Conservation (phyloP, 2,329 filamentous ascomycete genomes). For the Scopulariopsis brevicaulis region DNA sequence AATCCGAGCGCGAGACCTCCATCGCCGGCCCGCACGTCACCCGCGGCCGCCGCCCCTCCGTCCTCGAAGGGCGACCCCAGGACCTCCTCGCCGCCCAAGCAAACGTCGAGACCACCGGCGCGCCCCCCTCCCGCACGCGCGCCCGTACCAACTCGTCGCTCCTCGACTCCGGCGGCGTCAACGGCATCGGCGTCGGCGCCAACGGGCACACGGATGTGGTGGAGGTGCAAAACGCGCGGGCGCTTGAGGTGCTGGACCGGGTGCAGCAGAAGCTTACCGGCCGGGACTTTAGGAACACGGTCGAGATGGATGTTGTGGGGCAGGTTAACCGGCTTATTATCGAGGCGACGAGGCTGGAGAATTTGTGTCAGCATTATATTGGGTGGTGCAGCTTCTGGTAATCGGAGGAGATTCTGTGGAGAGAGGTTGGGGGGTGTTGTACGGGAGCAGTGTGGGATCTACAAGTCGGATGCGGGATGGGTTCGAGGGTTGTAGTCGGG, state of each 20-base stretch:
- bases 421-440: background rate
- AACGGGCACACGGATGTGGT: slow-evolving; percentile 26
- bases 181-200: slow-evolving; percentile 19
- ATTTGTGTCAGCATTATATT: slow-evolving; percentile 97
- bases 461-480: too few species aligned
- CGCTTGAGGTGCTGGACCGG: slow-evolving; percentile 79
- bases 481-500: too few species aligned
- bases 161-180: slow-evolving; percentile 14
- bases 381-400: slow-evolving; percentile 99
- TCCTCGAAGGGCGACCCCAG: slow-evolving; percentile 51
- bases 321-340: slow-evolving; percentile 93
- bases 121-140: slow-evolving; percentile 35
- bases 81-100: slow-evolving; percentile 40
- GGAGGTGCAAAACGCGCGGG: slow-evolving; percentile 88
- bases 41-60: slow-evolving; percentile 54
- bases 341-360: slow-evolving; percentile 94
- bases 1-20: slow-evolving; percentile 44
- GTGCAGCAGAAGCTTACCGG: slow-evolving; percentile 96
- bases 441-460: background rate
- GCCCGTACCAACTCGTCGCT: slow-evolving; percentile 50
- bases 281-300: slow-evolving; percentile 74
- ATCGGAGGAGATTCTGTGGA: background rate
- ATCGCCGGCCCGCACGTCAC: slow-evolving; percentile 32
- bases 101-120: slow-evolving; percentile 22
- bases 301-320: slow-evolving; percentile 73